phyloP scores from a whole-genome alignment of 345 rosid species.

The Linum trigynum region DNA sequence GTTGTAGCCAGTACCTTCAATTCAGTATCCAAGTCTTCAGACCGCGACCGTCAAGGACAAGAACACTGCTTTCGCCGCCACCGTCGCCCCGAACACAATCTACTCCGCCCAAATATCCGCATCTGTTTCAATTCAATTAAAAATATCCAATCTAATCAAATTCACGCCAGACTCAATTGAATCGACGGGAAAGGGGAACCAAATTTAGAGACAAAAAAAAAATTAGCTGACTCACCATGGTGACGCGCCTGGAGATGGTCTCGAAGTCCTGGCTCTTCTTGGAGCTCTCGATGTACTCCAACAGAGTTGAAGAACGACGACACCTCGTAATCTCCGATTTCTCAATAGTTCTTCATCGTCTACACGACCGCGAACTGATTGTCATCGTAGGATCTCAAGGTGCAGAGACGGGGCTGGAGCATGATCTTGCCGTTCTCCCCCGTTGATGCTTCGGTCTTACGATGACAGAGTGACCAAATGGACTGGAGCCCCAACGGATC shows the following conservation, averaged over 20 bases:
- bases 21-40: too few species aligned
- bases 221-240: conserved; percentile 44
- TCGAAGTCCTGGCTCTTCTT: conserved; percentile 84
- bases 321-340: conserved; percentile 23
- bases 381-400: conserved; percentile 75
- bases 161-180: neutral
- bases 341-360: conserved; percentile 28
- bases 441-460: neutral
- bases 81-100: conserved; percentile 77
- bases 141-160: neutral
- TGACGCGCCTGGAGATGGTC: conserved; percentile 80
- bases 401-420: conserved; percentile 77
- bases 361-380: conserved; percentile 38
- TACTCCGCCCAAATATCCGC: conserved; percentile 9
- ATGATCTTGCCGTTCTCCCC: conserved; percentile 49
- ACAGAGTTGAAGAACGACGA: conserved; percentile 62
- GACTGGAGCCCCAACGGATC: conserved; percentile 16
- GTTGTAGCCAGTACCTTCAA: too few species aligned
- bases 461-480: conserved; percentile 19
- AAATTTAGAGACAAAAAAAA: neutral
- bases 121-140: neutral
- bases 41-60: too few species aligned
- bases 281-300: conserved; percentile 83
- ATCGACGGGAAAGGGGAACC: neutral
- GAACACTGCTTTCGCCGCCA: conserved; percentile 43